Evolutionary conservation across 192 early-diverging fungal genomes (phyloP).

Genomic region (Mortierella claussenii): DNA sequence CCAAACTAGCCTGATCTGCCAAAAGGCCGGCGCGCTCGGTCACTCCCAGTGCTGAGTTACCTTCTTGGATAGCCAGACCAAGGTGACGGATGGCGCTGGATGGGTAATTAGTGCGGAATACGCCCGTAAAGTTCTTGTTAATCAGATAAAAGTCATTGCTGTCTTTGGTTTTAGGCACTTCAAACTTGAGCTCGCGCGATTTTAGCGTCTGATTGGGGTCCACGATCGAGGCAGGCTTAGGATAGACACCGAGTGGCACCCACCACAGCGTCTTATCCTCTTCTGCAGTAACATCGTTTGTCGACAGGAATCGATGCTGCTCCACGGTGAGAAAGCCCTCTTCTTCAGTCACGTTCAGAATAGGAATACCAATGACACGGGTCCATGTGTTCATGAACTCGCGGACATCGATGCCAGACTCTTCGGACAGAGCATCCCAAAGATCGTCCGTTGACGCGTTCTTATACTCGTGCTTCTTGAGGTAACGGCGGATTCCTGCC

Average conservation of each 20-base stretch:
- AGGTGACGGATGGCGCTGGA: conserved; percentile 61
- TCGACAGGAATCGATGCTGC: conserved; percentile 88
- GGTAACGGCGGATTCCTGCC: conserved; percentile 74
- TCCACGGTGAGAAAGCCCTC: conserved; percentile 69
- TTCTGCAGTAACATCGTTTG: conserved; percentile 80
- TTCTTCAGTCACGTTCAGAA: conserved; percentile 77
- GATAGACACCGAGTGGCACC: conserved; percentile 79
- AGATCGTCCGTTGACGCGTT: conserved; percentile 91
- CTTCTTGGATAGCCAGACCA: conserved; percentile 62
- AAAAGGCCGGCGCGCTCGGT: conserved; percentile 87
- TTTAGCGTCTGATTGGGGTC: conserved; percentile 60
- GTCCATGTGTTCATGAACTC: conserved; percentile 93
- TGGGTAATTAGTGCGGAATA: conserved; percentile 90
- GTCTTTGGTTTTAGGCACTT: conserved; percentile 62
- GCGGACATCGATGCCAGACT: conserved; percentile 83
- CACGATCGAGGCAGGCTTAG: conserved; percentile 35
- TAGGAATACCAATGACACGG: conserved; percentile 79
- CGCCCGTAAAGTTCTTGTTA: conserved; percentile 81
- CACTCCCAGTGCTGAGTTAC: conserved; percentile 44
- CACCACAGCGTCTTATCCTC: conserved; percentile 90
- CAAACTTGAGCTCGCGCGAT: conserved; percentile 55
- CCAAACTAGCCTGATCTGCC: conserved; percentile 82
- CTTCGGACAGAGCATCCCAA: conserved; percentile 83
- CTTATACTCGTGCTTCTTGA: conserved; percentile 84
- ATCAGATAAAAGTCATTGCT: conserved; percentile 72